phyloP scores from a whole-genome alignment of 83 land plant species.

The Diphasiastrum complanatum region DNA sequence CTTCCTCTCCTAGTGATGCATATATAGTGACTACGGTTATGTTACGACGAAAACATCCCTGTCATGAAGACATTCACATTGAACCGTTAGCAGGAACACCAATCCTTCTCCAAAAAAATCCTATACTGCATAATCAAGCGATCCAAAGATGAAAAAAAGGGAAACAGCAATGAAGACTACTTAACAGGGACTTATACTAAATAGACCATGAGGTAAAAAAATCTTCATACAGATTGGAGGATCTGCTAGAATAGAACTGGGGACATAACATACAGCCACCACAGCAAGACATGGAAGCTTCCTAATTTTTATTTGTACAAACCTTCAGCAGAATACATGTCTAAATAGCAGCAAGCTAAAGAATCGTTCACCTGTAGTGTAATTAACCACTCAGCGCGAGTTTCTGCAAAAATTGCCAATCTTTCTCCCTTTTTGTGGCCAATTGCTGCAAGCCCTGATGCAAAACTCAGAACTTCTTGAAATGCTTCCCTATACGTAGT shows the following conservation, averaged over 20 bases:
- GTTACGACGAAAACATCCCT: constrained; percentile 83
- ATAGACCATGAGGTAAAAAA: not conserved
- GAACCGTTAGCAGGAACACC: too few relatives aligned
- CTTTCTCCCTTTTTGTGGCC: not conserved
- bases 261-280: too few relatives aligned
- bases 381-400: constrained; percentile 11
- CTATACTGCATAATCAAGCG: not conserved
- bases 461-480: not conserved
- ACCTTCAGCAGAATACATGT: not conserved
- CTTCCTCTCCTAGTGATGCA: constrained; percentile 93
- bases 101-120: too few relatives aligned
- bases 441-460: constrained; percentile 6
- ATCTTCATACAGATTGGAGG: not conserved
- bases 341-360: not conserved
- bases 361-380: constrained; percentile 7
- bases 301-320: too few relatives aligned
- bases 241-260: too few relatives aligned
- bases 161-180: not conserved
- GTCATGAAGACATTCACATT: constrained; percentile 10
- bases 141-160: not conserved
- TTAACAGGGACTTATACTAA: not conserved
- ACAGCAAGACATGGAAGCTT: not conserved
- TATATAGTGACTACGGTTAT: constrained; percentile 80
- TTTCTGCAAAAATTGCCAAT: constrained; percentile 8
- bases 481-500: constrained; percentile 8